Percentiles rank a stretch among this genome's conserved stretches.
phyloP scores from a whole-genome alignment of 768 basidiomycete species.

The Tulasnella sp. region DNA sequence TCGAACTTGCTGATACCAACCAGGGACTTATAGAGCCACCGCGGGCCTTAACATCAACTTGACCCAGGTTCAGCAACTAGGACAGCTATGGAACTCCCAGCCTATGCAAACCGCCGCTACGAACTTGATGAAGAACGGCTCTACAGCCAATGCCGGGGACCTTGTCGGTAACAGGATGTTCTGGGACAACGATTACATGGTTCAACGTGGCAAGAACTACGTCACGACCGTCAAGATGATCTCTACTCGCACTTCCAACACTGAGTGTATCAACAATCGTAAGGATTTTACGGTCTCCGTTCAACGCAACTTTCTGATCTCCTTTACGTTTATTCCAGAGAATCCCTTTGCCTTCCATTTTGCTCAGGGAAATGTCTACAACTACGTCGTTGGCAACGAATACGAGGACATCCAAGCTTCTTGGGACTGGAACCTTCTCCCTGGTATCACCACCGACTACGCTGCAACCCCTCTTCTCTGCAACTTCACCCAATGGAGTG shows the following conservation, averaged over 20 bases:
- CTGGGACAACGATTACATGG: conserved; percentile 59
- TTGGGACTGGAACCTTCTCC: conserved; percentile 71
- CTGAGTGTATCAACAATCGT: conserved; percentile 45
- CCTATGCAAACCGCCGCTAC: conserved; percentile 31
- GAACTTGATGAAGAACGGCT: conserved; percentile 28
- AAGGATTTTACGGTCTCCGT: neutral
- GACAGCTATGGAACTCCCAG: conserved; percentile 39
- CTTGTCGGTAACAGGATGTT: conserved; percentile 51
- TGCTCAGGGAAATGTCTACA: conserved; percentile 50
- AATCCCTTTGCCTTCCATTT: conserved; percentile 61
- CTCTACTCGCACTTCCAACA: conserved; percentile 44
- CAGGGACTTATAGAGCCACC: conserved; percentile 35
- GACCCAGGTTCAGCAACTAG: conserved; percentile 38
- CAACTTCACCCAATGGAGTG: conserved; percentile 31
- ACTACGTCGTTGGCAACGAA: conserved; percentile 51
- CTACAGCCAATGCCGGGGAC: conserved; percentile 42
- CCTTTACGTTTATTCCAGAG: conserved; percentile 21
- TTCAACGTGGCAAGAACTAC: conserved; percentile 48
- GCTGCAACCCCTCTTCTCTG: conserved; percentile 43
- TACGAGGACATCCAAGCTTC: conserved; percentile 60
- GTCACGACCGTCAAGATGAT: conserved; percentile 52
- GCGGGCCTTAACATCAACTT: conserved; percentile 46
- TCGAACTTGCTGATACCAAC: conserved; percentile 9
- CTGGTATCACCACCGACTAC: conserved; percentile 59
- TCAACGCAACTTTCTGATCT: neutral